These are phyloP conservation scores for Endoconidiophora polonica DNA, from an alignment of 2,329 filamentous ascomycete species.

Conservation along the genomic window DNA sequence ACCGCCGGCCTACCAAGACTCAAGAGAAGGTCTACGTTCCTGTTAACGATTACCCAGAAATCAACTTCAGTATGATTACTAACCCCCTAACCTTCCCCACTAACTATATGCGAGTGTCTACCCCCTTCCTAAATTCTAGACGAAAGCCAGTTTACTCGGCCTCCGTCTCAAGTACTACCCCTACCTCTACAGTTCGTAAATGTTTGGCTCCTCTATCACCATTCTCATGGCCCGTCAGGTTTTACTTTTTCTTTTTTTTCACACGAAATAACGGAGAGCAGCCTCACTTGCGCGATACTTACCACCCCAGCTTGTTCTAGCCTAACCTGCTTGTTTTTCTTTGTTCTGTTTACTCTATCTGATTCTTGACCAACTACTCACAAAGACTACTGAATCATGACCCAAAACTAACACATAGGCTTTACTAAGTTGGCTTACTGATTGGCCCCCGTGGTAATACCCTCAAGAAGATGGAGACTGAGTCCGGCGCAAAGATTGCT, in stretches of 20 bases:
- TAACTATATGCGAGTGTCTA: conserved; percentile 7
- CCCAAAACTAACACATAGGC: conserved; percentile 77
- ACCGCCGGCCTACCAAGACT: conserved; percentile 96
- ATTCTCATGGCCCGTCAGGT: too few relatives aligned
- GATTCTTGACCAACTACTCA: neutral
- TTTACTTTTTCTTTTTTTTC: too few relatives aligned
- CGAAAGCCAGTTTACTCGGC: conserved; percentile 12
- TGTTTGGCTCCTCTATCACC: conserved; percentile 6
- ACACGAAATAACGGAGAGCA: too few relatives aligned
- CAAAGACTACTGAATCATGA: conserved; percentile 13
- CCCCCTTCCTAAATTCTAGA: conserved; percentile 18
- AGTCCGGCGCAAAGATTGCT: conserved; percentile 95
- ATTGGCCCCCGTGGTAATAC: conserved; percentile 99
- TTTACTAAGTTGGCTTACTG: conserved; percentile 95
- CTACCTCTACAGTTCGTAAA: conserved; percentile 19
- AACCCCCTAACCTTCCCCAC: conserved; percentile 73
- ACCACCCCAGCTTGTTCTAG: conserved; percentile 22
- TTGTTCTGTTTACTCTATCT: neutral
- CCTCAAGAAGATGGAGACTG: conserved; percentile 97
- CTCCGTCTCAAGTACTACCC: conserved; percentile 1
- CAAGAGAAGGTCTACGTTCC: conserved; percentile 99
- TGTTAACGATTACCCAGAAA: conserved; percentile 99
- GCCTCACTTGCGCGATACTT: conserved; percentile 9
- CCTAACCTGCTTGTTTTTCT: conserved; percentile 19
- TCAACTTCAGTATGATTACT: conserved; percentile 99